phyloP scores from a whole-genome alignment of 2,329 filamentous ascomycete species.

The Aspergillus fructus region DNA sequence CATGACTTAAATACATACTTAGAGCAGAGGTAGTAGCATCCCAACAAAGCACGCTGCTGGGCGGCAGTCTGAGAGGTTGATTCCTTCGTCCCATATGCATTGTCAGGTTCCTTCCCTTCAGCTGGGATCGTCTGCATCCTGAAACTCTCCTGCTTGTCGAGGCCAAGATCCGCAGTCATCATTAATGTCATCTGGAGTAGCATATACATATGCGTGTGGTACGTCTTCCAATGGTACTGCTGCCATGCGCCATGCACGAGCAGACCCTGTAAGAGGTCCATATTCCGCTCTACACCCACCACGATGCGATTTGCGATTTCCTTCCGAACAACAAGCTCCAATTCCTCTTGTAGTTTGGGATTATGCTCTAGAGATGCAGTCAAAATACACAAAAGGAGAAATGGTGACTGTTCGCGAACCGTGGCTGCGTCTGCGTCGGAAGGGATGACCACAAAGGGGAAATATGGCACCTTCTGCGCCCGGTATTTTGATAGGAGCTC shows the following conservation, averaged over 20 bases:
- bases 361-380: constrained; percentile 5
- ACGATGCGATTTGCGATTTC: constrained; percentile 2
- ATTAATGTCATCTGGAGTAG: not conserved
- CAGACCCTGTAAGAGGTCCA: constrained; percentile 12
- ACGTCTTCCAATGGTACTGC: constrained; percentile 13
- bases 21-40: constrained; percentile 11
- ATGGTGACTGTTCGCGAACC: constrained; percentile 4
- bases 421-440: not conserved
- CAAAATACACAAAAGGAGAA: constrained; percentile 9
- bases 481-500: constrained; percentile 9
- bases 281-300: constrained; percentile 8
- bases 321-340: constrained; percentile 3
- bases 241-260: constrained; percentile 15
- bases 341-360: not conserved
- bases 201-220: constrained; percentile 13
- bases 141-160: not conserved
- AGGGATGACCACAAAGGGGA: constrained; percentile 12
- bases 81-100: not conserved
- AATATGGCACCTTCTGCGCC: constrained; percentile 12
- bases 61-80: not conserved
- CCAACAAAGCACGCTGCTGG: constrained; percentile 11
- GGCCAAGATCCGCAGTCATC: too few relatives aligned
- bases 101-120: not conserved
- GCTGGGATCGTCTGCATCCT: not conserved
- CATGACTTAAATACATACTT: not conserved